Evolutionary conservation across 331 rosid species (phyloP).

Genomic region (Pyrus hybrid): DNA sequence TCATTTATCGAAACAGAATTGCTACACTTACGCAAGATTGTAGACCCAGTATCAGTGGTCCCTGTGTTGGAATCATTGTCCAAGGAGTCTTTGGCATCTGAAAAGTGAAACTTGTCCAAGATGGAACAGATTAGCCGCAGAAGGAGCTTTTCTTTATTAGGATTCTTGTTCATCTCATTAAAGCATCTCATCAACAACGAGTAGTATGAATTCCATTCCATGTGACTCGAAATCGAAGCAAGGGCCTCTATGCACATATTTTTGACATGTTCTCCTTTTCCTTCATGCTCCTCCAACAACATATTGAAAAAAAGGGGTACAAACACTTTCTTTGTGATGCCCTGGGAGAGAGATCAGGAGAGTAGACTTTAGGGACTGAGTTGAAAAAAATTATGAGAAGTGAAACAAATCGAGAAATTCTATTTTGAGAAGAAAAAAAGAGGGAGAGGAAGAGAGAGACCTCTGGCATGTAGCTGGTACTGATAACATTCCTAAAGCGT

Average conservation of each 20-base stretch:
- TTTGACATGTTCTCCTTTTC: slow-evolving; percentile 65
- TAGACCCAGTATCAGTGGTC: slow-evolving; percentile 16
- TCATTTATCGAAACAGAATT: slow-evolving; percentile 28
- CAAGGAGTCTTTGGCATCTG: slow-evolving; percentile 23
- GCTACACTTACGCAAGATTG: slow-evolving; percentile 7
- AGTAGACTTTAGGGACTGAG: slow-evolving; percentile 15
- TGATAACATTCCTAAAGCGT: slow-evolving; percentile 54
- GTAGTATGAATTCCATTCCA: slow-evolving; percentile 86
- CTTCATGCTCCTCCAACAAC: slow-evolving; percentile 63
- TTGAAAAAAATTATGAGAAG: not conserved
- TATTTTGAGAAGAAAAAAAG: not conserved
- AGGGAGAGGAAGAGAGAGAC: slow-evolving; percentile 19
- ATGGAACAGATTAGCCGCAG: slow-evolving; percentile 69
- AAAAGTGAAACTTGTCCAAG: slow-evolving; percentile 77
- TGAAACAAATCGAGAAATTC: not conserved
- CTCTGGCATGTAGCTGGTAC: slow-evolving; percentile 48
- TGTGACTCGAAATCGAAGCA: slow-evolving; percentile 68
- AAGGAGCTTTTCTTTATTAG: slow-evolving; percentile 59
- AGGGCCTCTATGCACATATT: slow-evolving; percentile 79
- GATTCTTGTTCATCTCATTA: slow-evolving; percentile 40
- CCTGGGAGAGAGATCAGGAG: slow-evolving; percentile 37
- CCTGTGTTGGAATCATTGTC: slow-evolving; percentile 27
- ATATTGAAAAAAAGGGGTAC: slow-evolving; percentile 77
- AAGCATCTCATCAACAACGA: slow-evolving; percentile 67
- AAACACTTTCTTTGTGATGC: slow-evolving; percentile 52